A percentile compares a stretch with the other conserved stretches of the same genome.
These are phyloP conservation scores for Xerocomellus chrysenteron DNA, from an alignment of 768 basidiomycete genomes.

Conservation along the genomic window DNA sequence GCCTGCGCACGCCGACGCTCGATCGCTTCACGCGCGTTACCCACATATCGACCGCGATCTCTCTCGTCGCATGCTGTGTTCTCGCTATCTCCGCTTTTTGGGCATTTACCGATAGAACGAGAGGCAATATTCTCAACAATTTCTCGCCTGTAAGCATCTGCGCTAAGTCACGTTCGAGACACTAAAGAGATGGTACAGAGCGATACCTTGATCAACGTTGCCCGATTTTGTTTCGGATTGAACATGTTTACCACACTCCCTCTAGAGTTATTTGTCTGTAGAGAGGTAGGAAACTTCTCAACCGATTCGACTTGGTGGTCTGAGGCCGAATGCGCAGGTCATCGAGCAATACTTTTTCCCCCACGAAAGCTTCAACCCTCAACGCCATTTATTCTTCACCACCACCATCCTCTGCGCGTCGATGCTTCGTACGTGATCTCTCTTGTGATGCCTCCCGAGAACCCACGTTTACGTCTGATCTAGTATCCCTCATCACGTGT, in stretches of 20 bases:
- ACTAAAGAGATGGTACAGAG: conserved; percentile 41
- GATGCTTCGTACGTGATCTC: conserved; percentile 64
- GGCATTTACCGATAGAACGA: conserved; percentile 87
- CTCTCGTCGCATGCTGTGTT: conserved; percentile 79
- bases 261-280: conserved; percentile 93
- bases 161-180: not conserved
- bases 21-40: conserved; percentile 93
- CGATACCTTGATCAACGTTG: conserved; percentile 92
- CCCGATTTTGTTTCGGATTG: conserved; percentile 88
- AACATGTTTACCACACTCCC: conserved; percentile 99
- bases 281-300: conserved; percentile 60
- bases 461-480: not conserved
- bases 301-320: not conserved
- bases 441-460: not conserved
- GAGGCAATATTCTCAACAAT: conserved; percentile 97
- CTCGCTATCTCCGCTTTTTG: conserved; percentile 85
- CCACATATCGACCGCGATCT: conserved; percentile 84
- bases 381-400: conserved; percentile 90
- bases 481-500: conserved; percentile 90
- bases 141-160: conserved; percentile 62
- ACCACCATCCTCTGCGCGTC: conserved; percentile 77
- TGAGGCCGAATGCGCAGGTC: conserved; percentile 50
- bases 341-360: conserved; percentile 96
- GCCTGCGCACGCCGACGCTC: conserved; percentile 86
- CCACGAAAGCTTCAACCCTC: conserved; percentile 75